Percentiles rank a stretch among this genome's conserved stretches.
phyloP scores from a whole-genome alignment of 2,329 filamentous ascomycete species.

The Monosporascus sp. region DNA sequence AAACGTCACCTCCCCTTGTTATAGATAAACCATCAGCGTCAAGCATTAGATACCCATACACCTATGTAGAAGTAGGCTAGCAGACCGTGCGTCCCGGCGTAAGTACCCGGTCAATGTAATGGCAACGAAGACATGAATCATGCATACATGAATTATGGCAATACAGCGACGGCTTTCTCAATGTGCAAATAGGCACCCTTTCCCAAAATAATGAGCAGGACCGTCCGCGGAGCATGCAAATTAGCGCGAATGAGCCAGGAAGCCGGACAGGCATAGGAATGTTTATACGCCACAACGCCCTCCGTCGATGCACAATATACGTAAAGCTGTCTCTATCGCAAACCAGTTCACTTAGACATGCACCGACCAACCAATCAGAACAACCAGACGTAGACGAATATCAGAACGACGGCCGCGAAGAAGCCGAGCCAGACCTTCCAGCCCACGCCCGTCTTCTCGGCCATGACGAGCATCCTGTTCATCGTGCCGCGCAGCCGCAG shows the following conservation, averaged over 20 bases:
- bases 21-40: not conserved
- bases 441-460: conserved; percentile 84
- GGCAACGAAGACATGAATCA: conserved; percentile 21
- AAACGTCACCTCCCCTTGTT: too few relatives aligned
- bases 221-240: too few relatives aligned
- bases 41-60: conserved; percentile 17
- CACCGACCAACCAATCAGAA: conserved; percentile 44
- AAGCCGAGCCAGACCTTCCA: conserved; percentile 94
- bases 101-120: conserved; percentile 5
- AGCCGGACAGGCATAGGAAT: not conserved
- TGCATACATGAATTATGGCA: conserved; percentile 24
- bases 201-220: not conserved
- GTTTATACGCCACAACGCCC: conserved; percentile 8
- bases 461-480: conserved; percentile 96
- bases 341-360: not conserved
- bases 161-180: conserved; percentile 8
- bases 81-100: conserved; percentile 2
- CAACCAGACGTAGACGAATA: conserved; percentile 93
- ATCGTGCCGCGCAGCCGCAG: conserved; percentile 82
- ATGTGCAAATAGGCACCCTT: not conserved
- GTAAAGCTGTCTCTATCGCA: not conserved
- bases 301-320: not conserved
- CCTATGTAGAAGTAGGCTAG: conserved; percentile 6
- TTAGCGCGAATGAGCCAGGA: not conserved
- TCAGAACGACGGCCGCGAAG: conserved; percentile 71